Percentiles rank a stretch among this genome's conserved stretches.
Conservation (phyloP, 148 eudicot species). For the Polygonum aviculare region DNA sequence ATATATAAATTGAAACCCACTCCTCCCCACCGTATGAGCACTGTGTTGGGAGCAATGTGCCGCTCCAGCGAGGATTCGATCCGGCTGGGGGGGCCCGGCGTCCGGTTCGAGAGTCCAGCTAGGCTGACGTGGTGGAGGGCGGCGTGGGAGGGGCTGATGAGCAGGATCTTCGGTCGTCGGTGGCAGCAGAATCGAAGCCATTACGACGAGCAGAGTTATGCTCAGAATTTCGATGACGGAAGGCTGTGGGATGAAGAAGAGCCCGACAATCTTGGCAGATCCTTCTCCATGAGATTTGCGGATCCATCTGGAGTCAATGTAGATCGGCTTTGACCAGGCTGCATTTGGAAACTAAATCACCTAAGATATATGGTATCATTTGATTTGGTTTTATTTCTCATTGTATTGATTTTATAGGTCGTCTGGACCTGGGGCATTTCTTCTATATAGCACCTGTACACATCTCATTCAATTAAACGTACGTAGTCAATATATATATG, state of each 20-base stretch:
- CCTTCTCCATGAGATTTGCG: not conserved
- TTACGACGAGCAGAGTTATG: not conserved
- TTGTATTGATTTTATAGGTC: no score
- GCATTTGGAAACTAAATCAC: no score
- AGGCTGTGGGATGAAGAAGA: not conserved
- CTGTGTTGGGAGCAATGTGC: not conserved
- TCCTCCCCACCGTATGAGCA: not conserved
- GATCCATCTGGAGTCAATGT: not conserved
- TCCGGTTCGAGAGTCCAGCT: not conserved
- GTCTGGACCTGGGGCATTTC: no score
- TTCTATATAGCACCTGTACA: no score
- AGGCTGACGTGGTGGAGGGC: not conserved
- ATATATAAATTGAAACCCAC: no score
- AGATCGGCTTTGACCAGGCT: no score
- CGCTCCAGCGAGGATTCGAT: not conserved
- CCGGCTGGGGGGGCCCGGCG: not conserved
- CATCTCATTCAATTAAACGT: no score
- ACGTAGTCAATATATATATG: no score
- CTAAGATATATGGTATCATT: no score
- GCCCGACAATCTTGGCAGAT: not conserved
- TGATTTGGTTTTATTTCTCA: no score
- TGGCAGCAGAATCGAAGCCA: not conserved
- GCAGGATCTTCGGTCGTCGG: not conserved
- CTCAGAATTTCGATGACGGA: not conserved
- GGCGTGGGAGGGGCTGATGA: not conserved